Evolutionary conservation across 768 basidiomycete species (phyloP), one percentile per base, ranked within the genome.

Genomic region (Kwoniella sp.): DNA sequence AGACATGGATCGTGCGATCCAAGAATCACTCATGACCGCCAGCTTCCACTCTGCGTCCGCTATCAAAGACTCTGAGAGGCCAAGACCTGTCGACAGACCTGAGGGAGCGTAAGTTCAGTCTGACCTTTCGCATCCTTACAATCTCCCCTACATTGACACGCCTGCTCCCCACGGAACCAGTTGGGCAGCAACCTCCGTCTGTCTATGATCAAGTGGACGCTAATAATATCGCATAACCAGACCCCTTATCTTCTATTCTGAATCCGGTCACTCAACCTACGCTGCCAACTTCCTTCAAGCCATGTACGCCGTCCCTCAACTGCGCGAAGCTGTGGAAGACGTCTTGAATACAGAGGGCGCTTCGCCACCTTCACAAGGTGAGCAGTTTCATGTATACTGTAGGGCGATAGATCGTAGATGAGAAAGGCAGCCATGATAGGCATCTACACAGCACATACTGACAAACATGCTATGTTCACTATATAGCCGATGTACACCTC

Each of bases 11-110:
- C 30, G 72, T 48, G 76, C 76, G 4, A 73, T 77, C n/a, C 74
- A 75, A 55, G 73, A 77, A 52, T 77, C 76, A 3, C 66, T 77
- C n/a, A 77, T 77, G 76, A 77, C 76, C 1, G 76, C 76, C 4
- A 73, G 71, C 11, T 75, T 77, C 53, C 76, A 77, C 51, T 75
- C 73, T 4, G 71, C 71, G 23, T 71, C 73, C 5, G 73, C 69
- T 11, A 26, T 67, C 12, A 38, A 57, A 37, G 66, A 71, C 15
- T 55, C 54, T 9, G 65, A 73, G n/a, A 63, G 55, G 38, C 73
- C 73, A n/a, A 31, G 29, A 23, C 61, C 69, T 2, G 23, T 20
- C 2, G 54, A 54, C 4, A 17, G 73, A 20, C 26, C 52, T 50
- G 48, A 61, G 3, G 73, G 76, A 70, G 70, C 76, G 73, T 76